Percentiles rank a stretch among this genome's conserved stretches.
phyloP scores from a whole-genome alignment of 495 filamentous ascomycete genomes.

The Aspergillus cristatus region DNA sequence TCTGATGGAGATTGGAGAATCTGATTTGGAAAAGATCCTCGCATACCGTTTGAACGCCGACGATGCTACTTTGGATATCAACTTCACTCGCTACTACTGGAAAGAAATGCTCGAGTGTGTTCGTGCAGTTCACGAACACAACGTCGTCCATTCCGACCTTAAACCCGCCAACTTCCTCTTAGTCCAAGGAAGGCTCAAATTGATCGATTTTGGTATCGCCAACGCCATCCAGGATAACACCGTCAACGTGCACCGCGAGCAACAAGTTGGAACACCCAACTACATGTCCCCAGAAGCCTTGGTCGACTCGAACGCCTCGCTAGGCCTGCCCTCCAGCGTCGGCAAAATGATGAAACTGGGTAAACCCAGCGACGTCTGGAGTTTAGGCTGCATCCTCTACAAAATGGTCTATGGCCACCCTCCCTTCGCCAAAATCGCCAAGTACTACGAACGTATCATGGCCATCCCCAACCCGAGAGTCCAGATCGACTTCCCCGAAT shows the following conservation, averaged over 20 bases:
- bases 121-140: conserved; percentile 71
- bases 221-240: conserved; percentile 96
- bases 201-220: conserved; percentile 95
- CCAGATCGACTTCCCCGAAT: conserved; percentile 68
- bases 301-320: conserved; percentile 70
- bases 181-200: conserved; percentile 72
- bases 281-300: conserved; percentile 97
- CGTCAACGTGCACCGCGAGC: conserved; percentile 93
- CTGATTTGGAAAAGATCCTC: conserved; percentile 86
- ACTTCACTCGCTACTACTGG: conserved; percentile 95
- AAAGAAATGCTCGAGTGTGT: conserved; percentile 98
- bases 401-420: conserved; percentile 94
- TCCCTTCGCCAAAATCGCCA: conserved; percentile 84
- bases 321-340: conserved; percentile 44
- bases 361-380: conserved; percentile 94
- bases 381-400: conserved; percentile 89
- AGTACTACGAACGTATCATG: conserved; percentile 62
- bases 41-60: conserved; percentile 62
- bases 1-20: conserved; percentile 96
- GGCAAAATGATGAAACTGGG: conserved; percentile 89
- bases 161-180: conserved; percentile 93
- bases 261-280: conserved; percentile 90
- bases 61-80: conserved; percentile 68
- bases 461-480: conserved; percentile 87
- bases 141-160: conserved; percentile 92